Evolutionary conservation across 352 stramenopile genomes (phyloP).

Genomic region (Phytophthora hibernalis): DNA sequence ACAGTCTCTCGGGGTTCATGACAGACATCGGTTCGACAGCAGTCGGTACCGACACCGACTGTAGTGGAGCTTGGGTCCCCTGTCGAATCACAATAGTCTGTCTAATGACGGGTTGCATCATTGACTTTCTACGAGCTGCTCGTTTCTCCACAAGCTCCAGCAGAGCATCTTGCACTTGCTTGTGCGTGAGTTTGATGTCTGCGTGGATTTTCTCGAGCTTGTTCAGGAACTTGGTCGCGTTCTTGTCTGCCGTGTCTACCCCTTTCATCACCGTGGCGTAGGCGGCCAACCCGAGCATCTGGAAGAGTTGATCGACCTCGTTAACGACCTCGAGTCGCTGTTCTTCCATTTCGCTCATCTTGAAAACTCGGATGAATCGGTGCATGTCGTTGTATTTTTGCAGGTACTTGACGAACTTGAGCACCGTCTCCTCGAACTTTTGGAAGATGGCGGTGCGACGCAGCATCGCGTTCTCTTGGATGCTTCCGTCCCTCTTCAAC

Average conservation of each 20-base stretch:
- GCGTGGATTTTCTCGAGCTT: constrained; percentile 25
- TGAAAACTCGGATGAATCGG: constrained; percentile 23
- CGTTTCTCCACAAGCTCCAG: constrained; percentile 6
- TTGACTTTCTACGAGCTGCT: background rate
- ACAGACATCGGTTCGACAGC: background rate
- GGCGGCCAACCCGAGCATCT: constrained; percentile 33
- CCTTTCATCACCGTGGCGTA: constrained; percentile 27
- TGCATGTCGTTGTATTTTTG: constrained; percentile 31
- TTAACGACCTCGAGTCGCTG: constrained; percentile 29
- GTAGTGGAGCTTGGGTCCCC: background rate
- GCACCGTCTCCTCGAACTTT: constrained; percentile 13
- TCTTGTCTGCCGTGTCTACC: constrained; percentile 1
- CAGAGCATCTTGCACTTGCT: constrained; percentile 20
- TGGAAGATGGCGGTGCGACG: constrained; percentile 11
- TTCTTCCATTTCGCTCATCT: constrained; percentile 32
- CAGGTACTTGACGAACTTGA: constrained; percentile 21
- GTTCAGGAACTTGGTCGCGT: constrained; percentile 12
- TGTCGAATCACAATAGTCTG: background rate
- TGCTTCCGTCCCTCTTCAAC: background rate
- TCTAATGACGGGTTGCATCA: background rate
- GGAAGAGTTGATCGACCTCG: constrained; percentile 44
- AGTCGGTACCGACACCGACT: background rate
- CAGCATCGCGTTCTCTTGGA: constrained; percentile 20
- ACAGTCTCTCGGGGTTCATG: background rate
- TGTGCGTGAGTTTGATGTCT: constrained; percentile 19